Percentiles rank a stretch among this genome's conserved stretches.
phyloP scores from a whole-genome alignment of 2,329 filamentous ascomycete species.

The Aspergillus ochraceus region DNA sequence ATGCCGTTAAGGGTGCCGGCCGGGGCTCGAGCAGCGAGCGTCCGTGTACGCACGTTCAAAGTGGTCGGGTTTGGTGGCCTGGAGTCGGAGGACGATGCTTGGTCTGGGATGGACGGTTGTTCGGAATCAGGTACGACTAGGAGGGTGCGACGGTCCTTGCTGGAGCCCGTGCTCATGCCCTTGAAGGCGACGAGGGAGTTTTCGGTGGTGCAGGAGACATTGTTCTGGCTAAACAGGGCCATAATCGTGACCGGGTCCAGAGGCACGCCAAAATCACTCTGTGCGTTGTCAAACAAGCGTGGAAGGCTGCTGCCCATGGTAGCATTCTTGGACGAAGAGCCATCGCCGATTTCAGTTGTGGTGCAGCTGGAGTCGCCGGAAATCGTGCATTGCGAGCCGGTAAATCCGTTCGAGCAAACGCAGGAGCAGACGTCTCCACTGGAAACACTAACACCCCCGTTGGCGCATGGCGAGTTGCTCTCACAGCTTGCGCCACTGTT shows the following conservation, averaged over 20 bases:
- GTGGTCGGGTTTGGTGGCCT: slow-evolving; percentile 8
- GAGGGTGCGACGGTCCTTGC: slow-evolving; percentile 29
- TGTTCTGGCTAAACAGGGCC: slow-evolving; percentile 71
- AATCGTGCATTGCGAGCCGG: slow-evolving; percentile 59
- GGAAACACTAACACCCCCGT: slow-evolving; percentile 76
- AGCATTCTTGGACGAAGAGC: slow-evolving; percentile 57
- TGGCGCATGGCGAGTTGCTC: slow-evolving; percentile 65
- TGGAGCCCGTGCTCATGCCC: slow-evolving; percentile 42
- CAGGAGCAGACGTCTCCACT: slow-evolving; percentile 73
- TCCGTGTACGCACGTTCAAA: slow-evolving; percentile 14
- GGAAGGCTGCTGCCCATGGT: slow-evolving; percentile 81
- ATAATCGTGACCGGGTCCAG: slow-evolving; percentile 70
- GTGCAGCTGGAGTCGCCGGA: slow-evolving; percentile 56
- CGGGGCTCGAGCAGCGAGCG: slow-evolving; percentile 24
- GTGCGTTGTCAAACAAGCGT: slow-evolving; percentile 65
- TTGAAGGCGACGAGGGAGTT: slow-evolving; percentile 88
- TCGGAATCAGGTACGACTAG: slow-evolving; percentile 1
- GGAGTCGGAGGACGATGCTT: background rate
- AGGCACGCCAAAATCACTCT: slow-evolving; percentile 71
- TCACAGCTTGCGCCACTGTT: slow-evolving; percentile 51
- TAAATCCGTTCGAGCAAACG: slow-evolving; percentile 86
- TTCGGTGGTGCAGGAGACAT: slow-evolving; percentile 78
- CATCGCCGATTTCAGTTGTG: slow-evolving; percentile 47
- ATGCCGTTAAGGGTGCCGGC: slow-evolving; percentile 39
- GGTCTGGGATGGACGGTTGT: slow-evolving; percentile 2